Evolutionary conservation across 495 filamentous ascomycete genomes (phyloP), one percentile per base, ranked within the genome.

Genomic region (Cudoniella acicularis): DNA sequence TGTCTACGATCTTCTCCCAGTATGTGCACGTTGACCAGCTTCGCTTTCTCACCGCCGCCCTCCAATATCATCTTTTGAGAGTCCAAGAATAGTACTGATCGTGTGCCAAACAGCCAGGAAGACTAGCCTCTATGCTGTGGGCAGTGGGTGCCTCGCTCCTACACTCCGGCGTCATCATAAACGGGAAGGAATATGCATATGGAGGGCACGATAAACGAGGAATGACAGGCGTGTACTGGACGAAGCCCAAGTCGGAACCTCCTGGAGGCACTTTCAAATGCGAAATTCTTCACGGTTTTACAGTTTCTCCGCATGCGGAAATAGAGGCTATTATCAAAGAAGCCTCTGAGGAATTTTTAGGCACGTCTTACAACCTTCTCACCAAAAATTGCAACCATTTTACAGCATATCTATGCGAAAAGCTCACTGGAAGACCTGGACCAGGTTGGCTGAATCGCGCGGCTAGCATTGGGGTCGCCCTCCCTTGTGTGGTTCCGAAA

Each of bases 371-470:
- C 69, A 91, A 91, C 62, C 76, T 93, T 6, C 77, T 93, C 23
- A 88, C 84, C 21, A 81, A 82, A 48, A 93, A 93, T 67, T 93
- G 89, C 75, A 92, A 92, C 64, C 89, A 92, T 65, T 92, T 92
- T 70, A 90, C 89, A 10, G 79, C 78, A 23, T 76, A 86, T 50
- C 78, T 92, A 25, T 89, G 85, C 67, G 70, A 83, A 63, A 75
- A 78, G 60, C 72, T 92, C 43, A 91, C 86, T 1, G 78, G 81
- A 2, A 74, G 78, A 26, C 72, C 80, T 0, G 87, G 84, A 1
- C 89, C 89, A 0, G 71, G 67, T 1, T 93, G 87, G 81, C 68
- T 93, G 26, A 92, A 92, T 68, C 79, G 89, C n/a, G 89, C 89
- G 0, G 89, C 89, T 2, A 82, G 77, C 56, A 87, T 93, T 48